A percentile compares a stretch with the other conserved stretches of the same genome.
phyloP scores from a whole-genome alignment of 345 rosid species.

The Triadica sebifera region DNA sequence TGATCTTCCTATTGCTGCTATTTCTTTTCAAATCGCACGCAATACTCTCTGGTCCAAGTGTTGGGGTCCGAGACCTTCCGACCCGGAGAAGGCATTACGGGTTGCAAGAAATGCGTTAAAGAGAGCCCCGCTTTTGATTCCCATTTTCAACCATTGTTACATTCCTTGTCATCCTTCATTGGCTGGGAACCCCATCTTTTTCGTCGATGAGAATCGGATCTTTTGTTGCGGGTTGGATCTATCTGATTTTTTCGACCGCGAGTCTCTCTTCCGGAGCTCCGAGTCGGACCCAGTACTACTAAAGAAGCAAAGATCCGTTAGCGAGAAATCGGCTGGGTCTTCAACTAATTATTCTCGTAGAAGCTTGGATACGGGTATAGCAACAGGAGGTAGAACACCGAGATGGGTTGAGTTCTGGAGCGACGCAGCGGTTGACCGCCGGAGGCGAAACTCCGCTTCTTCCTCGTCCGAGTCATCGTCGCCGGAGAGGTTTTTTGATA shows the following conservation, averaged over 20 bases:
- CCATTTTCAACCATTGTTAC: conserved; percentile 88
- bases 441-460: conserved; percentile 64
- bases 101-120: conserved; percentile 83
- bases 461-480: conserved; percentile 55
- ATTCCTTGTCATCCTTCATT: conserved; percentile 83
- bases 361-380: conserved; percentile 59
- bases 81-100: conserved; percentile 80
- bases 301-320: conserved; percentile 58
- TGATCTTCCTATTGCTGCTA: conserved; percentile 88
- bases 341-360: conserved; percentile 52
- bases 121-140: conserved; percentile 82
- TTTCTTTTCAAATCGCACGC: conserved; percentile 81
- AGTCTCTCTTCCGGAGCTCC: conserved; percentile 56
- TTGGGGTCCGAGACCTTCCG: conserved; percentile 83
- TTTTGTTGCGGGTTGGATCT: conserved; percentile 94
- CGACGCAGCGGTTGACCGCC: conserved; percentile 74
- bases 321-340: conserved; percentile 59
- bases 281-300: conserved; percentile 44
- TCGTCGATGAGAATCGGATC: conserved; percentile 76
- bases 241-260: conserved; percentile 86
- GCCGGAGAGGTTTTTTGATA: conserved; percentile 67
- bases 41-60: conserved; percentile 85
- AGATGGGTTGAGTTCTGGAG: conserved; percentile 99
- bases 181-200: conserved; percentile 97
- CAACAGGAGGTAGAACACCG: conserved; percentile 46